These are phyloP conservation scores for Epichloe festucae DNA, from an alignment of 2,329 filamentous ascomycete species.

Conservation along the genomic window DNA sequence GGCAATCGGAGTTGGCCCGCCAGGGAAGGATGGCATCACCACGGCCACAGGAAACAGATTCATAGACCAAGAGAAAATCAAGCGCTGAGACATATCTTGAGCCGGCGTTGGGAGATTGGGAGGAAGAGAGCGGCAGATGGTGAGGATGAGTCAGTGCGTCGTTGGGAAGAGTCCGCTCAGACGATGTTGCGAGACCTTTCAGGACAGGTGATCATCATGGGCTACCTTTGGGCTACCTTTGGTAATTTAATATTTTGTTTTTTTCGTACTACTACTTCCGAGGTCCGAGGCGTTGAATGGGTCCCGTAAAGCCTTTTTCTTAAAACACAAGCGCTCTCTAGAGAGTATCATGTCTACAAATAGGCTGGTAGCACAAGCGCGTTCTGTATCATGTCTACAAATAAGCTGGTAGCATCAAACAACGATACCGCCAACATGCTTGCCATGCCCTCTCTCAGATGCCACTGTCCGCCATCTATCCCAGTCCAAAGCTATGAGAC, in stretches of 20 bases:
- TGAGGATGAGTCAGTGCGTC: not conserved
- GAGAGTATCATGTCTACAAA: no score
- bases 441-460: no score
- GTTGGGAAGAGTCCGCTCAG: not conserved
- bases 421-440: no score
- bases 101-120: conserved; percentile 2
- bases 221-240: not conserved
- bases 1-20: not conserved
- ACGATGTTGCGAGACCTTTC: not conserved
- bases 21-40: not conserved
- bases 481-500: no score
- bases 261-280: not conserved
- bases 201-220: not conserved
- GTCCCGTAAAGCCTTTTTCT: no score
- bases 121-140: no score
- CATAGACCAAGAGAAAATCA: conserved; percentile 6
- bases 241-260: not conserved
- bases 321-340: no score
- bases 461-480: no score
- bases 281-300: no score
- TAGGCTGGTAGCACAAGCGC: no score
- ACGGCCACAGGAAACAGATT: not conserved
- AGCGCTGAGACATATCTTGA: conserved; percentile 9
- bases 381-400: no score
- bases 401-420: no score